These are phyloP conservation scores for Pyrrhoderma noxium DNA, from an alignment of 1,284 basidiomycete genomes.

Conservation along the genomic window DNA sequence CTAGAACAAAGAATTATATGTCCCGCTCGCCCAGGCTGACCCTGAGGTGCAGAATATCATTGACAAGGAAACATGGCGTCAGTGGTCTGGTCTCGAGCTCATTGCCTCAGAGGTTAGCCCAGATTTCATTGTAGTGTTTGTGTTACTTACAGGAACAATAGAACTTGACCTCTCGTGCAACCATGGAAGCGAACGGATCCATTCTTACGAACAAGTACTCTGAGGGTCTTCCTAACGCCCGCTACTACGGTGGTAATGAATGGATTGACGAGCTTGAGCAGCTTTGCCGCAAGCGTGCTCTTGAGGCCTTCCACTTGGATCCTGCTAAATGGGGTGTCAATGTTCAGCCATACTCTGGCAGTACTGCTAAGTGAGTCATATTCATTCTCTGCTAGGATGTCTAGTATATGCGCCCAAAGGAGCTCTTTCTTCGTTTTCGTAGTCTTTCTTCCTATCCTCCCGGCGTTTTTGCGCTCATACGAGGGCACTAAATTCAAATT, in stretches of 20 bases:
- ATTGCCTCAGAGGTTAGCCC: slow-evolving; percentile 83
- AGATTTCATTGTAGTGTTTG: slow-evolving; percentile 3
- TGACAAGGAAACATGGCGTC: slow-evolving; percentile 98
- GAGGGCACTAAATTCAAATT: too few relatives aligned
- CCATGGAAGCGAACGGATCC: slow-evolving; percentile 98
- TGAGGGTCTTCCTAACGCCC: slow-evolving; percentile 88
- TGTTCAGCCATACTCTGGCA: slow-evolving; percentile 97
- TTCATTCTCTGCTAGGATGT: background rate
- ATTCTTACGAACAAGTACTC: slow-evolving; percentile 99
- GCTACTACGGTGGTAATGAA: slow-evolving; percentile 98
- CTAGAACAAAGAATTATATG: slow-evolving; percentile 90
- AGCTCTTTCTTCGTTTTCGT: slow-evolving; percentile 9
- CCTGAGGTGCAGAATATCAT: slow-evolving; percentile 96
- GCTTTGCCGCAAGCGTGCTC: slow-evolving; percentile 92
- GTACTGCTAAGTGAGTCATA: slow-evolving; percentile 42
- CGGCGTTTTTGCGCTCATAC: too few relatives aligned
- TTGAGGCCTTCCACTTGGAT: slow-evolving; percentile 96
- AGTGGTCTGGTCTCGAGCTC: slow-evolving; percentile 96
- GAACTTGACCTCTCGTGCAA: slow-evolving; percentile 91
- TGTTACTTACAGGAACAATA: slow-evolving; percentile 27
- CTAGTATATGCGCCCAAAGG: slow-evolving; percentile 2
- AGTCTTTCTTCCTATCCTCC: too few relatives aligned
- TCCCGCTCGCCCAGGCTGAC: slow-evolving; percentile 82
- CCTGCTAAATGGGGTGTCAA: slow-evolving; percentile 95
- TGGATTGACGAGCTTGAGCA: slow-evolving; percentile 96